These are phyloP conservation scores for Hemileccinum impolitum DNA, from an alignment of 768 basidiomycete species.

Conservation along the genomic window DNA sequence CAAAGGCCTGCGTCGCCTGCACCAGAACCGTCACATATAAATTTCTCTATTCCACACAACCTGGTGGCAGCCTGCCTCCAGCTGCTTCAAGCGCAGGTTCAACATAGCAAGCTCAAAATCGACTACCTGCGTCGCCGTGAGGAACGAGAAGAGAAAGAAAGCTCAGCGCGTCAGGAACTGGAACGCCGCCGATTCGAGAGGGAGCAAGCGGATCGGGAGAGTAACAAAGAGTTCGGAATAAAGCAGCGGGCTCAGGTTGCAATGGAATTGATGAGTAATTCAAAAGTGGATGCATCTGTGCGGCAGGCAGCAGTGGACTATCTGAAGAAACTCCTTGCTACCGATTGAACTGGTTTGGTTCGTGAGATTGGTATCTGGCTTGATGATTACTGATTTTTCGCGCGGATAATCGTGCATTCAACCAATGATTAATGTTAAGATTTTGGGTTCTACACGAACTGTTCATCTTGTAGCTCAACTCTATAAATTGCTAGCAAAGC, in stretches of 20 bases:
- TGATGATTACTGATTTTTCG: slow-evolving; percentile 1
- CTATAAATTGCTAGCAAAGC: neutral
- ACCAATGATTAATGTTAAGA: no score
- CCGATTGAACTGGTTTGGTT: slow-evolving; percentile 27
- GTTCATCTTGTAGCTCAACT: neutral
- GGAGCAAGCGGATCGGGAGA: slow-evolving; percentile 55
- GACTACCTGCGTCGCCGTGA: slow-evolving; percentile 66
- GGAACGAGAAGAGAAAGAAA: slow-evolving; percentile 66
- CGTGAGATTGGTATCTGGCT: slow-evolving; percentile 6
- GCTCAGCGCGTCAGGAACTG: slow-evolving; percentile 45
- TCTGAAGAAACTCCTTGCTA: slow-evolving; percentile 59
- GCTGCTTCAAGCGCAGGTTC: slow-evolving; percentile 62
- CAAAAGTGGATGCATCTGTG: slow-evolving; percentile 53
- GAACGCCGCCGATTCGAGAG: slow-evolving; percentile 53
- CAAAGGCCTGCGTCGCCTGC: slow-evolving; percentile 14
- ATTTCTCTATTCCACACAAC: slow-evolving; percentile 53
- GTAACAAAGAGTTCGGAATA: slow-evolving; percentile 46
- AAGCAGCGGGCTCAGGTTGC: slow-evolving; percentile 67
- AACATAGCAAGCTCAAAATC: slow-evolving; percentile 66
- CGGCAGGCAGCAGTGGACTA: slow-evolving; percentile 70
- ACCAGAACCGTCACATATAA: slow-evolving; percentile 41
- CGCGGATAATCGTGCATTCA: slow-evolving; percentile 10
- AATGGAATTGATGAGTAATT: slow-evolving; percentile 60
- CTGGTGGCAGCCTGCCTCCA: slow-evolving; percentile 57
- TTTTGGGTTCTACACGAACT: no score